Evolutionary conservation across 306 rosid genomes (phyloP), one percentile per base, ranked within the genome.

Genomic region (Medicago lupulina): DNA sequence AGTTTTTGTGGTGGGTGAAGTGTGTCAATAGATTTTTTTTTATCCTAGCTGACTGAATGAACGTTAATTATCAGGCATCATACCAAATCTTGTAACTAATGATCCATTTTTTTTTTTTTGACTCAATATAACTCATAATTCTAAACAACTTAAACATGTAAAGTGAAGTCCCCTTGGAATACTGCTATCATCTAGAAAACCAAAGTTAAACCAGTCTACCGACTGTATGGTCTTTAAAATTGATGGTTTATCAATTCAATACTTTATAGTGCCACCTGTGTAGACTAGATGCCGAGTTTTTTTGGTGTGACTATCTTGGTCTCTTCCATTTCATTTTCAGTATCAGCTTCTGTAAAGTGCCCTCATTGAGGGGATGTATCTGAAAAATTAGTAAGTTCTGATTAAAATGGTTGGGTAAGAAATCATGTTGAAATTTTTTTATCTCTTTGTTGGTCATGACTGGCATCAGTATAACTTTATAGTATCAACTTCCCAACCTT

Each of bases 331-430:
- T 67, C 14, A 50, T 65, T 15, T 74, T 62, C 47, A 18, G 31
- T 28, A 28, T 28, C 58, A 75, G 72, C 65, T 74, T 80, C 23
- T 31, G 40, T 77, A 19, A 60, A 67, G 62, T 77, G 14, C 15
- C 63, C 70, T 69, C 61, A 39, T 31, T 77, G 76, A 34, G 54
- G 40, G 68, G 34, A 31, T 31, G 28, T 18, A 34, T 44, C 3
- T 47, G 34, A 31, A 19, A 38, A 43, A 58, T 14, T 34, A 43
- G 21, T 23, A 70, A 62, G 65, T 19, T 70, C 44, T 38, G 31
- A 28, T 28, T 28, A 28, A 28, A 28, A 28, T 28, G 67, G 39
- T 17, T 61, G 47, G 17, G 10, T 19, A 8, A 12, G 51, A 75
- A 12, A 18, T 25, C 6, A 5, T 50, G 21, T 74, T 38, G 34